Evolutionary conservation across 306 rosid genomes (phyloP), one percentile per base, ranked within the genome.

Genomic region (Arachis hypogaea): DNA sequence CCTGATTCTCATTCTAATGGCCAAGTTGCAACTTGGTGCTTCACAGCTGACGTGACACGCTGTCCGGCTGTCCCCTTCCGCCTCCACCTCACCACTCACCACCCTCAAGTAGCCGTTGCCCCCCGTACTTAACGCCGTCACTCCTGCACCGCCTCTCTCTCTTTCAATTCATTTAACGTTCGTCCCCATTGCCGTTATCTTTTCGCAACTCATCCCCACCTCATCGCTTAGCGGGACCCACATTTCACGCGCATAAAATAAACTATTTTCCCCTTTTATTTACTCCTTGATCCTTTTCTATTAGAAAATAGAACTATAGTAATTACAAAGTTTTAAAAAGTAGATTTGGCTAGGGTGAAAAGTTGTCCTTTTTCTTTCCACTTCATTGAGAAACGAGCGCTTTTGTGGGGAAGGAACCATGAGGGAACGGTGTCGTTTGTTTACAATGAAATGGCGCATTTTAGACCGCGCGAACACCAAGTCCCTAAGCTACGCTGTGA

Each of bases 31-130:
- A 44, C 5, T 28, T 50, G 77, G 64, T 72, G 78, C 44, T n/a
- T 66, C 70, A 73, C 70, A 42, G 75, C 75, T 79, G 74, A 66
- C 78, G 10, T n/a, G 65, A 78, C 82, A 78, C 50, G 64, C 52
- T 71, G 69, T 46, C 57, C 46, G 38, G 38, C 4, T 33, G 38
- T 33, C 38, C 38, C 38, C 38, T 33, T 58, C 59, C 51, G 66
- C 59, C 57, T 61, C 72, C 82, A 65, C 22, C 63, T 57, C 79
- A 45, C 22, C 80, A 68, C 33, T 7, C 28, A 22, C 38, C 38
- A 33, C 38, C 38, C 38, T 33, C 8, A 55, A 28, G 51, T 74
- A 75, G 80, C 59, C 69, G 84, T 80, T 80, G 41, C 7, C 22
- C 28, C 55, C 69, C 75, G 29, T 59, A 11, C 16, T 33, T 33